These are phyloP conservation scores for Epithemia pelagica DNA, from an alignment of 108 stramenopile genomes.

Conservation along the genomic window DNA sequence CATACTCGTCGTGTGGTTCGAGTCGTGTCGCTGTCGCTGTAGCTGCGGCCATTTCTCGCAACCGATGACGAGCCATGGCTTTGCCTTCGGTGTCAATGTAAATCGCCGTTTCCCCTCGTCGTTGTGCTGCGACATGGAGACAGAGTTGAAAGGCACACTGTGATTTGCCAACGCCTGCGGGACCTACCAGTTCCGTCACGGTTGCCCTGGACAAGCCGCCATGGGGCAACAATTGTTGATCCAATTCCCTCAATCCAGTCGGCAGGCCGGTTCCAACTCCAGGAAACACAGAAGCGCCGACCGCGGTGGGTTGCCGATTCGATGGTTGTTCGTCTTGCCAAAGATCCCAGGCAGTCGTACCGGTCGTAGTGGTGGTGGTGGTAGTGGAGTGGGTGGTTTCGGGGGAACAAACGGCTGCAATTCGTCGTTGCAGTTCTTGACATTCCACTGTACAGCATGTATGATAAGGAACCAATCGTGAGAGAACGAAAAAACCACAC, in stretches of 20 bases:
- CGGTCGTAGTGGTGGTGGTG: too few relatives aligned
- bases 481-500: neutral
- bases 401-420: conserved; percentile 36
- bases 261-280: too few relatives aligned
- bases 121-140: conserved; percentile 41
- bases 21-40: too few relatives aligned
- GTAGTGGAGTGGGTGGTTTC: conserved; percentile 31
- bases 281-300: conserved; percentile 1
- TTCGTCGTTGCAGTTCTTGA: conserved; percentile 26
- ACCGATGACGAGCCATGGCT: conserved; percentile 11
- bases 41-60: conserved; percentile 48
- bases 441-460: conserved; percentile 30
- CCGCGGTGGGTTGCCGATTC: neutral
- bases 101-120: conserved; percentile 43
- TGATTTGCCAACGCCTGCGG: conserved; percentile 74
- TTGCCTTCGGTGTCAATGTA: conserved; percentile 72
- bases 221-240: conserved; percentile 19
- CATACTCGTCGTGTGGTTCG: too few relatives aligned
- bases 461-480: neutral
- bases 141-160: conserved; percentile 70
- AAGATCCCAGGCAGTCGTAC: conserved; percentile 9
- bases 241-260: conserved; percentile 50
- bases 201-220: conserved; percentile 63
- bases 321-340: too few relatives aligned
- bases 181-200: conserved; percentile 68